These are phyloP conservation scores for Zopfia rhizophila DNA, from an alignment of 2,329 filamentous ascomycete species.

Conservation along the genomic window DNA sequence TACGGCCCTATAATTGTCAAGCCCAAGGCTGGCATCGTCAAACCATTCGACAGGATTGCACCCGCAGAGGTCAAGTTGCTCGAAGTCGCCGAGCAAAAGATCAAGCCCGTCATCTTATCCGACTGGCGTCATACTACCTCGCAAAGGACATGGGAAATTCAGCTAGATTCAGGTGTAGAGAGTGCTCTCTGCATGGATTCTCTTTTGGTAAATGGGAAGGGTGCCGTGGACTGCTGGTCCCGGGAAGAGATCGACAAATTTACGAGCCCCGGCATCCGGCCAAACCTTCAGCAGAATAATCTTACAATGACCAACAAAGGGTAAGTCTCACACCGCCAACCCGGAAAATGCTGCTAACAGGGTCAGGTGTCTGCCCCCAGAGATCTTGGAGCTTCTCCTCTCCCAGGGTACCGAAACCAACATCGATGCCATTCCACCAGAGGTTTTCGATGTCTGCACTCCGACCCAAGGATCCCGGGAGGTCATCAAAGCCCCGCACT, in stretches of 20 bases:
- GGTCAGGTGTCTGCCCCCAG: constrained; percentile 52
- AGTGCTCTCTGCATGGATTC: constrained; percentile 67
- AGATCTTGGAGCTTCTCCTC: constrained; percentile 53
- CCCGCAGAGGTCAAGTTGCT: constrained; percentile 56
- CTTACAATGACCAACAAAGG: constrained; percentile 53
- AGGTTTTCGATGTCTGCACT: constrained; percentile 53
- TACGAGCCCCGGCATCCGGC: constrained; percentile 42
- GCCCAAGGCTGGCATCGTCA: constrained; percentile 44
- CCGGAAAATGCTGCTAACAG: constrained; percentile 3
- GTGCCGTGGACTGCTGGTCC: constrained; percentile 63
- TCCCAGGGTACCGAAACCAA: constrained; percentile 14
- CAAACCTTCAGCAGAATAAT: constrained; percentile 46
- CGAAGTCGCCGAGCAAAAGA: constrained; percentile 59
- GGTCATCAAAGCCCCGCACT: constrained; percentile 53
- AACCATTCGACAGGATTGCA: constrained; percentile 64
- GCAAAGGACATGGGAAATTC: constrained; percentile 57
- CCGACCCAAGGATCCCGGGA: constrained; percentile 58
- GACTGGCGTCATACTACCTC: constrained; percentile 69
- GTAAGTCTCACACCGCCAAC: constrained; percentile 25
- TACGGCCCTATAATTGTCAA: constrained; percentile 66
- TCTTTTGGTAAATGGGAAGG: constrained; percentile 71
- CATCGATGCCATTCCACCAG: constrained; percentile 20
- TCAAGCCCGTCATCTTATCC: constrained; percentile 62
- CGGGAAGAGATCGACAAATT: constrained; percentile 56
- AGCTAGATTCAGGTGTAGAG: constrained; percentile 59